A percentile compares a stretch with the other conserved stretches of the same genome.
These are phyloP conservation scores for Ceratobasidium sp. DNA, from an alignment of 1,284 basidiomycete genomes.

Conservation along the genomic window DNA sequence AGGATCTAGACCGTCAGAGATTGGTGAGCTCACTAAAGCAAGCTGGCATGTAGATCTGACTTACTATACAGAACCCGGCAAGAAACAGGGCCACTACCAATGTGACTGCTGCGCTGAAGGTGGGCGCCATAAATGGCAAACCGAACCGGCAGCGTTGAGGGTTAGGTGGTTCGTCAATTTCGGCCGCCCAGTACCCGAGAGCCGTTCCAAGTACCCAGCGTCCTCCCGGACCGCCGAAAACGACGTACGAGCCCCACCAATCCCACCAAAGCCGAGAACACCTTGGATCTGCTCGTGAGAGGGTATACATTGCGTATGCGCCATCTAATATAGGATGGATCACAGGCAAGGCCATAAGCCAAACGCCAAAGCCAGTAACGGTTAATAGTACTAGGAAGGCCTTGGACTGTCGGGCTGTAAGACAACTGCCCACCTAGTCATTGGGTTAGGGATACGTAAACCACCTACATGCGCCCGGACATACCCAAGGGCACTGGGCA, in stretches of 20 bases:
- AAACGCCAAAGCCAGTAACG: conserved; percentile 55
- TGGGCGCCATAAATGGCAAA: conserved; percentile 49
- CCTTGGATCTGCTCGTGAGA: conserved; percentile 57
- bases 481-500: conserved; percentile 62
- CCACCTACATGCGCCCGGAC: not conserved
- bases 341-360: conserved; percentile 56
- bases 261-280: conserved; percentile 61
- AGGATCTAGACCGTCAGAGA: conserved; percentile 6
- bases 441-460: conserved; percentile 5
- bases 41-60: conserved; percentile 39
- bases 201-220: conserved; percentile 60
- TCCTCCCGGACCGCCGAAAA: conserved; percentile 62
- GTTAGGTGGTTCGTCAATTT: conserved; percentile 55
- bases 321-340: conserved; percentile 54
- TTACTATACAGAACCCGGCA: conserved; percentile 59
- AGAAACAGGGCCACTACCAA: conserved; percentile 54
- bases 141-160: conserved; percentile 58
- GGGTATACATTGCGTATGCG: conserved; percentile 52
- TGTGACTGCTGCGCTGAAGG: conserved; percentile 23
- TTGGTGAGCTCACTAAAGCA: not conserved
- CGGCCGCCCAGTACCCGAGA: conserved; percentile 58
- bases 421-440: conserved; percentile 62
- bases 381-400: conserved; percentile 58
- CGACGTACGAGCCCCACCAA: conserved; percentile 62
- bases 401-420: conserved; percentile 60